These are phyloP conservation scores for Pythium biforme DNA, from an alignment of 352 stramenopile genomes.

Conservation along the genomic window DNA sequence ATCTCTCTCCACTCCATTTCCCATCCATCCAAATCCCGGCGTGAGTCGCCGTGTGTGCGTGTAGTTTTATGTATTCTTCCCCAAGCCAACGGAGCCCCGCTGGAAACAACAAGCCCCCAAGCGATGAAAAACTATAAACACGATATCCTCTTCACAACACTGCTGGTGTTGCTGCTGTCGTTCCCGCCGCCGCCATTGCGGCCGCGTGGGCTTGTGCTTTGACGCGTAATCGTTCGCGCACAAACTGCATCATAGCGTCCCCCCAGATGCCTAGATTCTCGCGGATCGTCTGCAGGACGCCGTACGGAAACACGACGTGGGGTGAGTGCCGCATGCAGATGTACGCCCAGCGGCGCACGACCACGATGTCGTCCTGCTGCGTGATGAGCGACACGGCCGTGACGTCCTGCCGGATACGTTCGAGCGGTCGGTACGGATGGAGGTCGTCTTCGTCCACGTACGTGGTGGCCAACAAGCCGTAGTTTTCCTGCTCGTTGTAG, in stretches of 20 bases:
- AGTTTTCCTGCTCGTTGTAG: conserved; percentile 29
- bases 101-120: neutral
- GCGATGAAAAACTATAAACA: conserved; percentile 17
- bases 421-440: conserved; percentile 37
- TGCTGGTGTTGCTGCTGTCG: neutral
- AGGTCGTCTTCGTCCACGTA: conserved; percentile 46
- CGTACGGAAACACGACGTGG: conserved; percentile 34
- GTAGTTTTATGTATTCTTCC: conserved; percentile 18
- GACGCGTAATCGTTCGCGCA: conserved; percentile 30
- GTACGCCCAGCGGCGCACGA: conserved; percentile 37
- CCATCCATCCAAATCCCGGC: conserved; percentile 5
- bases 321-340: conserved; percentile 35
- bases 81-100: neutral
- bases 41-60: conserved; percentile 3
- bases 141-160: neutral
- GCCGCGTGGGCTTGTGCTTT: conserved; percentile 1
- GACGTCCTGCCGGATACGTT: conserved; percentile 46
- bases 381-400: conserved; percentile 40
- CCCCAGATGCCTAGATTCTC: conserved; percentile 46
- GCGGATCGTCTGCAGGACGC: conserved; percentile 34
- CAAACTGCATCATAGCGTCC: conserved; percentile 47
- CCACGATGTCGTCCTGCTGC: conserved; percentile 23
- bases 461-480: conserved; percentile 32
- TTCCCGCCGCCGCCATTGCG: too few species aligned
- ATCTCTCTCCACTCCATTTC: neutral